Conservation (phyloP, 148 eudicot species). For the Rheum nobile region DNA sequence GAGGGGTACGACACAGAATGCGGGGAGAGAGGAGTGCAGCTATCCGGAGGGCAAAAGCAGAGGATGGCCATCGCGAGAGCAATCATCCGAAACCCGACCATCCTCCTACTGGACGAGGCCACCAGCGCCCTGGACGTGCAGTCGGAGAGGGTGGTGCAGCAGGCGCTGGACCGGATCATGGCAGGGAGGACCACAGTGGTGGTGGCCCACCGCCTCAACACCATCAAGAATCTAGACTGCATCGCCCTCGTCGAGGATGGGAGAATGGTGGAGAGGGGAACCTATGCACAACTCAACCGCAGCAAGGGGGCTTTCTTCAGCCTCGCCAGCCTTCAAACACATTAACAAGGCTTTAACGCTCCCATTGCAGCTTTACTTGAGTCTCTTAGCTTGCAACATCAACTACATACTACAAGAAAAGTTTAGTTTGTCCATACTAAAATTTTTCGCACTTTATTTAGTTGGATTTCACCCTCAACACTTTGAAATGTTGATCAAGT, state of each 20-base stretch:
- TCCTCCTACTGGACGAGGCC: slow-evolving; percentile 70
- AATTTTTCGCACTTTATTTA: no score
- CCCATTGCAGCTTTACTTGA: no score
- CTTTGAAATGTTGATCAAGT: no score
- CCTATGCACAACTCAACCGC: slow-evolving; percentile 45
- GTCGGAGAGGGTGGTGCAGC: slow-evolving; percentile 76
- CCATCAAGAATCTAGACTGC: slow-evolving; percentile 56
- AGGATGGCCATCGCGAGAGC: slow-evolving; percentile 88
- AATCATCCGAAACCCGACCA: slow-evolving; percentile 56
- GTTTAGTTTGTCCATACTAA: no score
- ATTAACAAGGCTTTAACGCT: neutral
- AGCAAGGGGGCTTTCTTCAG: slow-evolving; percentile 74
- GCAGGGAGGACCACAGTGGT: slow-evolving; percentile 73
- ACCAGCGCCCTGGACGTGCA: slow-evolving; percentile 82
- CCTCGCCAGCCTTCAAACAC: slow-evolving; percentile 49
- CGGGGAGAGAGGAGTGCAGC: slow-evolving; percentile 76
- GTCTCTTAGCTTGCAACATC: no score
- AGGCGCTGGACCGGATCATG: slow-evolving; percentile 71
- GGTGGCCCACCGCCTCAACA: slow-evolving; percentile 80
- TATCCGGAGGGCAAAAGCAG: slow-evolving; percentile 86
- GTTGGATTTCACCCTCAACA: no score
- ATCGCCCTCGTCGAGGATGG: slow-evolving; percentile 67
- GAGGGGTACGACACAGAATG: slow-evolving; percentile 81
- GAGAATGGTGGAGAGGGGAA: slow-evolving; percentile 61
- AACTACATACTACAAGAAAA: no score